Evolutionary conservation across 805 yeast genomes (phyloP).

Genomic region (Ascoidea rubescens): DNA sequence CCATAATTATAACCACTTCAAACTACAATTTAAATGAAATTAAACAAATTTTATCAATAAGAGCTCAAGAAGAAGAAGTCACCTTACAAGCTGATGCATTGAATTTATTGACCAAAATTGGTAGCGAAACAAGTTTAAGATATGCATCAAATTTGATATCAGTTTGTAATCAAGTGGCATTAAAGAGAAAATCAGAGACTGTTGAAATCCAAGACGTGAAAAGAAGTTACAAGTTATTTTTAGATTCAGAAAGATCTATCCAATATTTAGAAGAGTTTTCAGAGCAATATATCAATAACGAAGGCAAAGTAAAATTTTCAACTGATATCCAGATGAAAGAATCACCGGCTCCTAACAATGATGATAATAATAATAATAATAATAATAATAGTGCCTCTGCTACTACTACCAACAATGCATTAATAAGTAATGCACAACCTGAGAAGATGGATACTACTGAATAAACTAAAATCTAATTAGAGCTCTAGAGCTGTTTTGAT

Average conservation of each 20-base stretch:
- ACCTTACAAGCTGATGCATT: conserved; percentile 73
- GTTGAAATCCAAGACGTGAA: conserved; percentile 78
- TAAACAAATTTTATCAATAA: conserved; percentile 69
- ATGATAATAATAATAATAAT: too few species aligned
- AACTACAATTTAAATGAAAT: conserved; percentile 74
- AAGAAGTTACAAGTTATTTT: conserved; percentile 73
- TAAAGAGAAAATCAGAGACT: conserved; percentile 55
- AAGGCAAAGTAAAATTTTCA: conserved; percentile 61
- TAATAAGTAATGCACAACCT: too few species aligned
- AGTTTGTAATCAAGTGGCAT: conserved; percentile 77
- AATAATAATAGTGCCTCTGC: too few species aligned
- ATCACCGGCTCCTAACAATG: too few species aligned
- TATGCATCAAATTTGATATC: conserved; percentile 86
- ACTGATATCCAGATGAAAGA: too few species aligned
- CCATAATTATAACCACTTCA: conserved; percentile 80
- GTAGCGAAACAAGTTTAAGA: conserved; percentile 79
- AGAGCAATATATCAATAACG: conserved; percentile 61
- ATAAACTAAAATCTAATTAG: too few species aligned
- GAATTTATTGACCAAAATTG: conserved; percentile 78
- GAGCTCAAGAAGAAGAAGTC: conserved; percentile 91
- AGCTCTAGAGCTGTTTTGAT: too few species aligned
- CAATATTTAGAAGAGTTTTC: conserved; percentile 63
- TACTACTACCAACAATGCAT: too few species aligned
- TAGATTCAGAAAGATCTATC: conserved; percentile 84
- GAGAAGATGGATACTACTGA: too few species aligned